A percentile compares a stretch with the other conserved stretches of the same genome.
Evolutionary conservation across 257 asterid species (phyloP).

Genomic region (Gentiana macrophylla): DNA sequence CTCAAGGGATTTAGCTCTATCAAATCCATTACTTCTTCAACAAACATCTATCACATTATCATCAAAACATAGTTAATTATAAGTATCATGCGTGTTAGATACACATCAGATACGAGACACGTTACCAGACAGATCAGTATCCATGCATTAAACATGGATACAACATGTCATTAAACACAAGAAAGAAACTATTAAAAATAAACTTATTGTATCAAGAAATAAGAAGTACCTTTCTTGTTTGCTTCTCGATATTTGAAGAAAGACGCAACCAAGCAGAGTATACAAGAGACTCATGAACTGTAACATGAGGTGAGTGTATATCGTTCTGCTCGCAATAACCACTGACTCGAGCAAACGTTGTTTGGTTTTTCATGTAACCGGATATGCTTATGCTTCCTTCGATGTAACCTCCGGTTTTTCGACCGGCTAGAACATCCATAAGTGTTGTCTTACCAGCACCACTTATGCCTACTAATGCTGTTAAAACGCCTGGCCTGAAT

Average conservation of each 20-base stretch:
- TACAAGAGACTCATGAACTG: conserved; percentile 67
- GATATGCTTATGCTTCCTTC: conserved; percentile 74
- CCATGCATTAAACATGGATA: too few relatives aligned
- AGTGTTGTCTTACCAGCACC: conserved; percentile 90
- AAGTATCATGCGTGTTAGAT: too few relatives aligned
- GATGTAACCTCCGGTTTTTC: conserved; percentile 67
- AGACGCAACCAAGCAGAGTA: conserved; percentile 94
- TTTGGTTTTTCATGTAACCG: conserved; percentile 79
- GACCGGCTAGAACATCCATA: conserved; percentile 90
- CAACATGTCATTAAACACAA: too few relatives aligned
- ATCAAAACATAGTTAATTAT: background rate
- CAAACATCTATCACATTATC: conserved; percentile 44
- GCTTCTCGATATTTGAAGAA: conserved; percentile 48
- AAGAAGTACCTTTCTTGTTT: conserved; percentile 45
- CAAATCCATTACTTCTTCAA: conserved; percentile 83
- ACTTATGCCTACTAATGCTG: conserved; percentile 85
- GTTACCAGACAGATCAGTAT: background rate
- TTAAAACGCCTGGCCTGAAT: conserved; percentile 77
- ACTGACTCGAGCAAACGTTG: conserved; percentile 76
- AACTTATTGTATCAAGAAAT: background rate
- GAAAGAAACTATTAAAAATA: too few relatives aligned
- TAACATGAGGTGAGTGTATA: conserved; percentile 81
- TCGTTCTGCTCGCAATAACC: conserved; percentile 92
- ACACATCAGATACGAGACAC: too few relatives aligned
- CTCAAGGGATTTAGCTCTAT: conserved; percentile 66